Conservation (phyloP, 139 green algal genomes). For the Micractinium sp. region DNA sequence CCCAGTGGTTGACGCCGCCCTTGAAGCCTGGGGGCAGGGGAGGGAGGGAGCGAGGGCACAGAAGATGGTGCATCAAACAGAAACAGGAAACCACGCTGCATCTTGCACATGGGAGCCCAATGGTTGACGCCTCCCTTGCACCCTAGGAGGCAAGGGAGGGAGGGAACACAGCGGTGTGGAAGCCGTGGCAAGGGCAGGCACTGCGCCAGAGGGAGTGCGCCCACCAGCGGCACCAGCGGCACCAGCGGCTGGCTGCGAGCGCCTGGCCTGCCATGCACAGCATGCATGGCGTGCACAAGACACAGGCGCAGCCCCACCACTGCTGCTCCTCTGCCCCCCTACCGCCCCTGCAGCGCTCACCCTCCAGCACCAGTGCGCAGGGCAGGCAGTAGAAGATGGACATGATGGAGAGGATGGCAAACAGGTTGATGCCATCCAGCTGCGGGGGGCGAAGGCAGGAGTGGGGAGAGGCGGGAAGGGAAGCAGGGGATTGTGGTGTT, state of each 20-base stretch:
- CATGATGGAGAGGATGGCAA: slow-evolving; percentile 87
- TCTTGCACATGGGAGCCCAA: too few species aligned
- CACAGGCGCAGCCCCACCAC: neutral
- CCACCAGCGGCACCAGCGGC: too few species aligned
- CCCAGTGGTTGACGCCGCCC: slow-evolving; percentile 45
- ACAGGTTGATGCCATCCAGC: slow-evolving; percentile 95
- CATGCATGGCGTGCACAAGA: neutral
- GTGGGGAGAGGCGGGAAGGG: neutral
- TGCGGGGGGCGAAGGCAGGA: slow-evolving; percentile 19
- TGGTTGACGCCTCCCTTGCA: too few species aligned
- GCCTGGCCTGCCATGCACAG: neutral
- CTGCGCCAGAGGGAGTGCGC: too few species aligned
- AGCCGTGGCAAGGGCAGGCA: neutral
- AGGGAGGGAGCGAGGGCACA: neutral
- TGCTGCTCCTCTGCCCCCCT: neutral
- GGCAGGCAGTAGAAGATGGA: slow-evolving; percentile 84
- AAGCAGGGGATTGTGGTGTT: too few species aligned
- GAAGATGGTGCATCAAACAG: neutral
- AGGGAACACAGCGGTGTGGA: neutral
- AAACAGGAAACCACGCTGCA: neutral
- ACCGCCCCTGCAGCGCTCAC: slow-evolving; percentile 3
- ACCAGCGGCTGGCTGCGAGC: too few species aligned
- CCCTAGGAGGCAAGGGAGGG: neutral
- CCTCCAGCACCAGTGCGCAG: slow-evolving; percentile 72
- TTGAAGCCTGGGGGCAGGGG: slow-evolving; percentile 27